Evolutionary conservation across 2,329 filamentous ascomycete species (phyloP).

Genomic region (Penicillium sp.): DNA sequence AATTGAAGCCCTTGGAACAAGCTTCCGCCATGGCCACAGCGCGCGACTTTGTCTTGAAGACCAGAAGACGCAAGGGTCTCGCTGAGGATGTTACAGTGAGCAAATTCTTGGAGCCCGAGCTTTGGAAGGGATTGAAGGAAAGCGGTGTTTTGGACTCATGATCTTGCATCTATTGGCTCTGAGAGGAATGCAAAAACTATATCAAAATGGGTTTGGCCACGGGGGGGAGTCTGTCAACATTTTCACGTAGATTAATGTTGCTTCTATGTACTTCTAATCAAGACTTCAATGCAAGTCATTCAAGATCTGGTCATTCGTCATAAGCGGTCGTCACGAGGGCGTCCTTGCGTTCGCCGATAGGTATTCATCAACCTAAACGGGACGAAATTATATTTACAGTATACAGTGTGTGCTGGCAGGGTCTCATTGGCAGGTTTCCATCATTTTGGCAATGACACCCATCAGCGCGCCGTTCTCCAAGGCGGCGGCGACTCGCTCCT

Average conservation of each 20-base stretch:
- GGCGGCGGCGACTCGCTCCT: conserved; percentile 92
- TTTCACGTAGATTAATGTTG: conserved; percentile 4
- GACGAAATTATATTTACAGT: conserved; percentile 4
- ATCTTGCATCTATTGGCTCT: conserved; percentile 5
- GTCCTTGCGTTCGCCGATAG: neutral
- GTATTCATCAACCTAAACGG: neutral
- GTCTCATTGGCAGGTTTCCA: conserved; percentile 73
- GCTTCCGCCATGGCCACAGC: conserved; percentile 86
- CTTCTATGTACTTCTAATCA: conserved; percentile 27
- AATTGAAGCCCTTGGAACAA: conserved; percentile 80
- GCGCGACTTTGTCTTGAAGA: conserved; percentile 96
- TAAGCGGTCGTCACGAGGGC: conserved; percentile 3
- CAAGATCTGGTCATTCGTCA: conserved; percentile 1
- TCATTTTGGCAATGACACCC: conserved; percentile 88
- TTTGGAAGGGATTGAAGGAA: conserved; percentile 84
- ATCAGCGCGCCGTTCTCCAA: conserved; percentile 90
- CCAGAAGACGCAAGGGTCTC: conserved; percentile 84
- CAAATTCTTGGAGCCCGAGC: conserved; percentile 93
- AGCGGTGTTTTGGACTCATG: conserved; percentile 77
- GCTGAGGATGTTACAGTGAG: conserved; percentile 94
- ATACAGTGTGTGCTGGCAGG: neutral
- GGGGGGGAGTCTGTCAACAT: conserved; percentile 7
- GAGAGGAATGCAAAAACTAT: neutral
- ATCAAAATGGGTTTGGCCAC: conserved; percentile 7
- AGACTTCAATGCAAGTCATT: conserved; percentile 13